Conservation (phyloP, 2,329 filamentous ascomycete genomes). For the Verticillium nonalfalfae region DNA sequence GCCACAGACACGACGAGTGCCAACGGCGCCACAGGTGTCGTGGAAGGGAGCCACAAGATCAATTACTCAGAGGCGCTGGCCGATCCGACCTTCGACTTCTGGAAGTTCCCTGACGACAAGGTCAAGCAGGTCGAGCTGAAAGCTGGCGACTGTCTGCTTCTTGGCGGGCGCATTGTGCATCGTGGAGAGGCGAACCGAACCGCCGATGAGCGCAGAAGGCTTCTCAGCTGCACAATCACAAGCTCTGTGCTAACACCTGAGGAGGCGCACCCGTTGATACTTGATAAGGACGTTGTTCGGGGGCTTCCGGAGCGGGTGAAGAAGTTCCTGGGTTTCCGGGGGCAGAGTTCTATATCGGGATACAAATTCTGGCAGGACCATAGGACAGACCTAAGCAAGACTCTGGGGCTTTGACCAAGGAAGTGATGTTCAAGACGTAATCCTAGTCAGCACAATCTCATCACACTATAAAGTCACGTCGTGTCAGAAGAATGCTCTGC, state of each 20-base stretch:
- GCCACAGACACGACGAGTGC: constrained; percentile 10
- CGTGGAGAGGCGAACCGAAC: constrained; percentile 7
- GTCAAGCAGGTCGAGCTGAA: constrained; percentile 7
- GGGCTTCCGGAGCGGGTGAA: constrained; percentile 6
- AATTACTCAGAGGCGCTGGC: neutral
- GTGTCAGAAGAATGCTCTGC: too few species aligned
- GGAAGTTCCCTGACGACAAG: constrained; percentile 7
- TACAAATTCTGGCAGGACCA: constrained; percentile 5
- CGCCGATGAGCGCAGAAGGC: constrained; percentile 2
- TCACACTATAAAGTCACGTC: too few species aligned
- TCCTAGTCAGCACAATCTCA: too few species aligned
- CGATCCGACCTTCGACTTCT: neutral
- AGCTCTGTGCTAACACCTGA: constrained; percentile 6
- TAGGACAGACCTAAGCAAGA: neutral
- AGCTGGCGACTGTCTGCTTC: constrained; percentile 7
- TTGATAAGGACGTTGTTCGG: neutral
- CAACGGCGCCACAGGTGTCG: constrained; percentile 14
- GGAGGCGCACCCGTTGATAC: constrained; percentile 5
- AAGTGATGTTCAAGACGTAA: too few species aligned
- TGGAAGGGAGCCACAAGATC: constrained; percentile 6
- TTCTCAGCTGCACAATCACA: constrained; percentile 8
- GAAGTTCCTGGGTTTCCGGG: constrained; percentile 6
- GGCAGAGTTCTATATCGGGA: neutral
- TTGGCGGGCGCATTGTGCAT: constrained; percentile 8
- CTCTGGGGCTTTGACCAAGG: neutral